Base-by-base conservation (phyloP, 768 basidiomycete genomes). In the Trametes cubensis region DNA sequence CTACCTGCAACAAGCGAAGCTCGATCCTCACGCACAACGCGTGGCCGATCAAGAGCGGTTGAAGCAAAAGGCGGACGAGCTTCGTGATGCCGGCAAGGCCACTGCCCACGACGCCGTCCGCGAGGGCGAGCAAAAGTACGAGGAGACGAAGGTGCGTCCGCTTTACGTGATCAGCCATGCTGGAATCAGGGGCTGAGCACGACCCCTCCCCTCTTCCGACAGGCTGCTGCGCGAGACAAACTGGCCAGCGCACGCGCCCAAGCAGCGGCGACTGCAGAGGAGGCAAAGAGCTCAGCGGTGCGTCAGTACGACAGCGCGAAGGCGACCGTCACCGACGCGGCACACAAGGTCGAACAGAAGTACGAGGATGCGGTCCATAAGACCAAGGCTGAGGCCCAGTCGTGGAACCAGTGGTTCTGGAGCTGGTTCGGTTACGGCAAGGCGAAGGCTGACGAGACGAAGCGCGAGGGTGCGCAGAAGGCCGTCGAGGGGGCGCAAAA, bases 401-500 rank as follows among this genome's bases (percentile, higher is more conserved):
- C 62, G 56, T 71, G n/a, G 74, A 76, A 70, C 38, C 25, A 42
- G 40, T 71, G 67, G 70, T 50, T 70, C 54, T 74, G 76, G 41
- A 67, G 73, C 50, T 77, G 77, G 76, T 79, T 80, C 25, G 73
- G 77, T 15, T 78, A 77, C 69, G 79, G 77, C 23, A 65, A 75
- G 51, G 67, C 66, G 38, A 78, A 74, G 65, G 66, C 70, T 8
- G 71, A 73, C 17, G 70, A 74, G 18, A 52, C 67, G 17, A 72
- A 74, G 69, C 65, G 65, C 28, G 67, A 70, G 52, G 71, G 58
- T 15, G 70, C 72, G 3, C 60, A 65, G 41, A 67, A 72, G 59
- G 69, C 73, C 11, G 68, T 67, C 5, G 69, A 72, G 45, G 67
- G 67, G 3, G 73, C 75, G 7, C 66, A 66, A 48, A 67, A 72